phyloP scores from a whole-genome alignment of 495 filamentous ascomycete genomes.

The Penicillium fimorum region DNA sequence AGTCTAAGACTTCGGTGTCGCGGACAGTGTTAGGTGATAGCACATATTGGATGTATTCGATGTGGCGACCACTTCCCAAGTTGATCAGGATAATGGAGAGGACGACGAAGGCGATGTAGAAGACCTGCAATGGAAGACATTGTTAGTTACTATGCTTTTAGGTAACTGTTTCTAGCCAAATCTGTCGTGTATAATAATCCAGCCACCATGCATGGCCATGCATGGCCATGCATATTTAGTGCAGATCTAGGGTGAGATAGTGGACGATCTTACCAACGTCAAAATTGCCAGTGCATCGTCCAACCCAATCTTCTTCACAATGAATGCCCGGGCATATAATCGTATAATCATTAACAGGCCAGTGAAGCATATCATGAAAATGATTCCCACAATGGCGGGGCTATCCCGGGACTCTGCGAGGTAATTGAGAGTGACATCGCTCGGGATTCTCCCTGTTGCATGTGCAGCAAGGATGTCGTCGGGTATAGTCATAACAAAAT shows the following conservation, averaged over 20 bases:
- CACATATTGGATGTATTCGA: slow-evolving; percentile 49
- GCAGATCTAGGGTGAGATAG: slow-evolving; percentile 8
- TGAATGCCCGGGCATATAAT: slow-evolving; percentile 34
- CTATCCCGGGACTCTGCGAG: slow-evolving; percentile 40
- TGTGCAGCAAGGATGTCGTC: slow-evolving; percentile 31
- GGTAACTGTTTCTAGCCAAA: background rate
- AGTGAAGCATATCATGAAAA: slow-evolving; percentile 39
- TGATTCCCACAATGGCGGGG: slow-evolving; percentile 38
- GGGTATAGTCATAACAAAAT: slow-evolving; percentile 27
- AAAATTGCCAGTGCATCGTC: slow-evolving; percentile 40
- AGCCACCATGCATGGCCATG: background rate
- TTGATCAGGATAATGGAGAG: slow-evolving; percentile 43
- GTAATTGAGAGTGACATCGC: slow-evolving; percentile 33
- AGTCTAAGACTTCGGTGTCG: slow-evolving; percentile 43
- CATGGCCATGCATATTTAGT: background rate
- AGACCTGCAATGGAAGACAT: slow-evolving; percentile 7
- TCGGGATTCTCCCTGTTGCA: slow-evolving; percentile 34
- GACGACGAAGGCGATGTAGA: slow-evolving; percentile 39
- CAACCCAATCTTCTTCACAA: slow-evolving; percentile 34
- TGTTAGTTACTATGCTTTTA: background rate
- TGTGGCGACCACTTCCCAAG: slow-evolving; percentile 47
- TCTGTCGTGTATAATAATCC: background rate
- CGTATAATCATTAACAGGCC: slow-evolving; percentile 30
- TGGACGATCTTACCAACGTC: slow-evolving; percentile 34
- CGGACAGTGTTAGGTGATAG: slow-evolving; percentile 33